Evolutionary conservation across 805 yeast species (phyloP), one percentile per base, ranked within the genome.

Genomic region (Cephaloascus albidus): DNA sequence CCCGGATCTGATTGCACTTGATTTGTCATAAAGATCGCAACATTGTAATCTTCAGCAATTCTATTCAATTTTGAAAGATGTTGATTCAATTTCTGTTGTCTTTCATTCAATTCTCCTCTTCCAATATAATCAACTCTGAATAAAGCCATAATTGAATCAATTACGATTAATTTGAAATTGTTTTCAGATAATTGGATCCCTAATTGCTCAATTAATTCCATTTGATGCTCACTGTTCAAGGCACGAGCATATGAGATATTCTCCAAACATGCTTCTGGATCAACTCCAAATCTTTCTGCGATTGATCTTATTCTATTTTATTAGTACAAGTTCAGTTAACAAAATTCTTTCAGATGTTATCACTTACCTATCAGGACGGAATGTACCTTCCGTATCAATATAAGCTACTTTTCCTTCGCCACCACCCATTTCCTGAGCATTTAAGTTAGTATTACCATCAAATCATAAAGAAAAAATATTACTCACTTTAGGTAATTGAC

Each of bases 1-100:
- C 88, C 90, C 4, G 88, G 90, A 54, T 84, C 90, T 5, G 88
- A 83, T 45, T 83, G 90, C 14, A 83, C 88, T 54, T 83, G 90
- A 48, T 83, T 83, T 1, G 81, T 76, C 62, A 83, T 73, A 39
- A 83, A 78, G 0, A 83, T 83, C 0, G 90, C 90, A 38, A 81
- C 67, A 39, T 85, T 85, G 56, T 76, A 83, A 51, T 83, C 90
- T 51, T 83, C 90, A 0, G 89, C 84, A 39, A 82, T 60, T 47
- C 88, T 63, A 41, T 65, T 71, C 38, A 75, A 54, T 41, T 67
- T 63, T 4, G 73, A 65, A 27, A 76, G 55, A 58, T 74, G 78
- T 43, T 75, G 81, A 40, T 75, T 75, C 36, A 76, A 47, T 37
- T 57, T 84, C 38, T 83, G 83, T 54, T 83, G 90, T 40, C 90